A percentile compares a stretch with the other conserved stretches of the same genome.
phyloP scores from a whole-genome alignment of 148 eudicot species.

The Heliosperma pusillum region DNA sequence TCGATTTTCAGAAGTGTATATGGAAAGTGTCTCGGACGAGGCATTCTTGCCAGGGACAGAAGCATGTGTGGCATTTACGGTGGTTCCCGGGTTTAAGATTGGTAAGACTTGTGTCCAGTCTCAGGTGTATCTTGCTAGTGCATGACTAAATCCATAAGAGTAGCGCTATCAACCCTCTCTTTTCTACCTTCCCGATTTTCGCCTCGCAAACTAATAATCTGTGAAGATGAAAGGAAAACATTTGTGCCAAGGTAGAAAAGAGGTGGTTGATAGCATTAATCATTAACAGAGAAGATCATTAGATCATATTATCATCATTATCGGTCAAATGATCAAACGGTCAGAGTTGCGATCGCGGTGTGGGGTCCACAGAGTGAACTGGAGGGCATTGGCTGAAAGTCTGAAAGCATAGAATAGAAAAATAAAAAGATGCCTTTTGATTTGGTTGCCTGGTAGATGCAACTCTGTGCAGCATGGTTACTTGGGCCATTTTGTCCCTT shows the following conservation, averaged over 20 bases:
- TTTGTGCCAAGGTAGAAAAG: not conserved
- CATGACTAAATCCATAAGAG: not conserved
- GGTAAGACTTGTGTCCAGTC: slow-evolving; percentile 69
- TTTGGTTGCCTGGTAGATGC: not conserved
- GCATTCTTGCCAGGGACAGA: slow-evolving; percentile 42
- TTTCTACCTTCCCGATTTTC: not conserved
- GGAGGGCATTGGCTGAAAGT: slow-evolving; percentile 25
- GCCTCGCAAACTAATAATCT: not conserved
- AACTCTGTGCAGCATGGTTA: slow-evolving; percentile 22
- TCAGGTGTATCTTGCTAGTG: slow-evolving; percentile 64
- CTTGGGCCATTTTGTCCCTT: slow-evolving; percentile 31
- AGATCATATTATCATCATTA: not conserved
- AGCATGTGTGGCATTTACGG: slow-evolving; percentile 71
- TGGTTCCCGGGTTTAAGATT: slow-evolving; percentile 83
- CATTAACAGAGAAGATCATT: not conserved
- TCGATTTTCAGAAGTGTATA: slow-evolving; percentile 78
- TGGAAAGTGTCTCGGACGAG: slow-evolving; percentile 83
- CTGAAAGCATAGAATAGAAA: no score
- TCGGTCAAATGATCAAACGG: slow-evolving; percentile 17
- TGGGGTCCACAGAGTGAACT: slow-evolving; percentile 16
- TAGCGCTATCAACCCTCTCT: no score
- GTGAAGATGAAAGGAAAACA: no score
- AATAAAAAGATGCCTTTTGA: slow-evolving; percentile 21
- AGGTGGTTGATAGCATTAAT: not conserved
- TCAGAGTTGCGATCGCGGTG: not conserved